phyloP scores from a whole-genome alignment of 441 rosid genomes.

The Raphanus hybrid region DNA sequence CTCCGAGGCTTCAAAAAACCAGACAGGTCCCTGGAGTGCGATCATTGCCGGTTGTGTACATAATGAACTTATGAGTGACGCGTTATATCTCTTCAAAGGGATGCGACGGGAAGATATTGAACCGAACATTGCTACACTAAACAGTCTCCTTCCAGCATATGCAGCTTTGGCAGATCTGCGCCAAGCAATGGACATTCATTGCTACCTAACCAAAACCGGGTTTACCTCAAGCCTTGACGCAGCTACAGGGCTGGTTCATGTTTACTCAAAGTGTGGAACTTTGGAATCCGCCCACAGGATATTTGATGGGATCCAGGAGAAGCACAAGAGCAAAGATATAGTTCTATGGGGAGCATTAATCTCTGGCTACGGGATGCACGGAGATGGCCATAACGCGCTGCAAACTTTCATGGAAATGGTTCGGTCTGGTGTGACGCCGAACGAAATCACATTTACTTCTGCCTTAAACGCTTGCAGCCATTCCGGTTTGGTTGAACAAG shows the following conservation, averaged over 20 bases:
- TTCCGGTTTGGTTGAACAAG: slow-evolving; percentile 66
- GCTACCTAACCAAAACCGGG: slow-evolving; percentile 58
- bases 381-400: slow-evolving; percentile 58
- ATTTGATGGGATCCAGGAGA: slow-evolving; percentile 52
- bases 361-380: slow-evolving; percentile 64
- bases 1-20: slow-evolving; percentile 49
- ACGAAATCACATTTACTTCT: slow-evolving; percentile 63
- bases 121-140: slow-evolving; percentile 56
- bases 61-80: slow-evolving; percentile 51
- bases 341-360: slow-evolving; percentile 66
- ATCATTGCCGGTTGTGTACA: slow-evolving; percentile 55
- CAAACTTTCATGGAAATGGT: slow-evolving; percentile 63
- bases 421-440: slow-evolving; percentile 58
- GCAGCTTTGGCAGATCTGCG: slow-evolving; percentile 56
- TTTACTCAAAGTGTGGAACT: slow-evolving; percentile 62
- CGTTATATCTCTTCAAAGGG: slow-evolving; percentile 52
- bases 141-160: slow-evolving; percentile 68
- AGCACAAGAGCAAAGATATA: slow-evolving; percentile 58
- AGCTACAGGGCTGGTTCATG: slow-evolving; percentile 57
- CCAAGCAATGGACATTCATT: slow-evolving; percentile 58
- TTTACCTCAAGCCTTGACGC: slow-evolving; percentile 49
- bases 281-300: slow-evolving; percentile 58
- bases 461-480: slow-evolving; percentile 70
- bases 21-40: slow-evolving; percentile 67
- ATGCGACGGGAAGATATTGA: slow-evolving; percentile 56